Conservation (phyloP, 129 eudicot species). For the Logfia minima region DNA sequence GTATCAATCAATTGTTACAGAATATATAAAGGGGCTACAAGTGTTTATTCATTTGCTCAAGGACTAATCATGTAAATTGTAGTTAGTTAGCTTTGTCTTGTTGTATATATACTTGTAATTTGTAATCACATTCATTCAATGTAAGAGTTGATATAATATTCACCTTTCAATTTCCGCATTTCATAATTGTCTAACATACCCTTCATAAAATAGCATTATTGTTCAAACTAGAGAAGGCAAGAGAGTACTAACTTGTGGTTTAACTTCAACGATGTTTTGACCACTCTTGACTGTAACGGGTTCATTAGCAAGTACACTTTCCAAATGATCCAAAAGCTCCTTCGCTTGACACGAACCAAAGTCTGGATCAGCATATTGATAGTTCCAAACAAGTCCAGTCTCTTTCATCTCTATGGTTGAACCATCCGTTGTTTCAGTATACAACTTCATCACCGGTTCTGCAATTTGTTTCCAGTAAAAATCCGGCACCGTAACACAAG, state of each 20-base stretch:
- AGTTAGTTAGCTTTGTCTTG: no score
- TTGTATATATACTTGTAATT: no score
- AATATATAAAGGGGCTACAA: not conserved
- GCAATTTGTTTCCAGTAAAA: constrained; percentile 88
- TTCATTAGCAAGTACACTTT: constrained; percentile 91
- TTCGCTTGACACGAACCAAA: constrained; percentile 92
- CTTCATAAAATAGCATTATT: not conserved
- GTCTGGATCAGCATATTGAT: constrained; percentile 86
- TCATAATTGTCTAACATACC: no score
- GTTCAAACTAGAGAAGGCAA: not conserved
- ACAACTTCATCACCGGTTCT: constrained; percentile 81
- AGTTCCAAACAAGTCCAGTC: constrained; percentile 92
- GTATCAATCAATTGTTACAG: not conserved
- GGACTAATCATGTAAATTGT: no score
- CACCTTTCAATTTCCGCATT: no score
- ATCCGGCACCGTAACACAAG: constrained; percentile 59
- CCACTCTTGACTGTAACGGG: constrained; percentile 96
- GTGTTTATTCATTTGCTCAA: not conserved
- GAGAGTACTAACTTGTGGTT: constrained; percentile 67
- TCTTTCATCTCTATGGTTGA: constrained; percentile 76
- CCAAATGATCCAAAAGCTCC: constrained; percentile 88
- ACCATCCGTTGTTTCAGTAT: constrained; percentile 89
- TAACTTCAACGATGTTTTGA: constrained; percentile 76
- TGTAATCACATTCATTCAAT: no score
- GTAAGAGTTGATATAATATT: no score